Evolutionary conservation across 805 yeast genomes (phyloP).

Genomic region (Candida adriatica): DNA sequence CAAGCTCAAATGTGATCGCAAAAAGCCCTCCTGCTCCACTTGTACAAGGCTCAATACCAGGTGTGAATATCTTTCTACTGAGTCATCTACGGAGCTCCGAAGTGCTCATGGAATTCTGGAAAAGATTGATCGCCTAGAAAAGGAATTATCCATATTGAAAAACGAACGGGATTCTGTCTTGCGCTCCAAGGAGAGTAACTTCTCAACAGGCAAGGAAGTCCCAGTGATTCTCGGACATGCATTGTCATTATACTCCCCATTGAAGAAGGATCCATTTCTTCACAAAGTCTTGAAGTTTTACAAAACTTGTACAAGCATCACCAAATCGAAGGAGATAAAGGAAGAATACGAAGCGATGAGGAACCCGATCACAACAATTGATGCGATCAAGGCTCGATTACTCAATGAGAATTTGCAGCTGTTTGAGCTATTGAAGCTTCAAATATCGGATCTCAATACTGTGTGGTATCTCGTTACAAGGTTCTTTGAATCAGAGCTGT

Average conservation of each 20-base stretch:
- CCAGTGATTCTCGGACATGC: conserved; percentile 6
- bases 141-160: conserved; percentile 7
- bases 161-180: conserved; percentile 3
- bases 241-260: conserved; percentile 6
- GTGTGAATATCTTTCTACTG: conserved; percentile 6
- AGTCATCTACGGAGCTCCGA: conserved; percentile 5
- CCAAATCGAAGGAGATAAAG: conserved; percentile 2
- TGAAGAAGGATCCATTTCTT: conserved; percentile 5
- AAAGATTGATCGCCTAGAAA: conserved; percentile 9
- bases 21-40: conserved; percentile 7
- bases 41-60: conserved; percentile 4
- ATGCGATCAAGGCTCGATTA: conserved; percentile 1
- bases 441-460: conserved; percentile 5
- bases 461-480: conserved; percentile 7
- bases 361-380: conserved; percentile 1
- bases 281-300: conserved; percentile 4
- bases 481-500: conserved; percentile 7
- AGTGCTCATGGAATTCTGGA: conserved; percentile 8
- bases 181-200: conserved; percentile 2
- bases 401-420: conserved; percentile 1
- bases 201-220: conserved; percentile 4
- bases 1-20: conserved; percentile 8
- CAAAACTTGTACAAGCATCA: background rate
- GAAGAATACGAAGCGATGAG: conserved; percentile 4
- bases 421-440: conserved; percentile 3